phyloP scores from a whole-genome alignment of 1,284 basidiomycete species.

The Mrakiaceae sp. region DNA sequence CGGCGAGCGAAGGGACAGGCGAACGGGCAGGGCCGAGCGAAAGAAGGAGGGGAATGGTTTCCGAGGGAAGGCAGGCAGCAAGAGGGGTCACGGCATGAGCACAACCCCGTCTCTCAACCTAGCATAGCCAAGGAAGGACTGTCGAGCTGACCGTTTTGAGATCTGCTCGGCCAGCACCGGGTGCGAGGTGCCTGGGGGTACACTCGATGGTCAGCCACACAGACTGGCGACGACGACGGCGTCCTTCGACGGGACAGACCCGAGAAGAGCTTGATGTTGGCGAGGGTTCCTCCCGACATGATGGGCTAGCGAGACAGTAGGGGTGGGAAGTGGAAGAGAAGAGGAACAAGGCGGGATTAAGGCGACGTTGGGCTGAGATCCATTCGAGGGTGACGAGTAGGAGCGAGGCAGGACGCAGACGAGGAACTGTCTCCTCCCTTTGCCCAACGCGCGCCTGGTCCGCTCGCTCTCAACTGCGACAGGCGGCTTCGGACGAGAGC shows the following conservation, averaged over 20 bases:
- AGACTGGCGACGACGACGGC: neutral
- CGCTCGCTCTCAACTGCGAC: no score
- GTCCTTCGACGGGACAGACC: conserved; percentile 44
- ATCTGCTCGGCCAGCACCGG: conserved; percentile 91
- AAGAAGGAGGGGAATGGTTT: conserved; percentile 6
- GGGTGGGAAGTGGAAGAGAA: neutral
- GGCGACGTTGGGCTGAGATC: neutral
- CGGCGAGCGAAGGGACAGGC: conserved; percentile 15
- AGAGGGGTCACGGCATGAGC: neutral
- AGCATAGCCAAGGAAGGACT: neutral
- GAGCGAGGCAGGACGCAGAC: no score
- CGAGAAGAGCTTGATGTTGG: conserved; percentile 74
- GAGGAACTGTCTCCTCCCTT: no score
- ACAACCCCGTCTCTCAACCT: neutral
- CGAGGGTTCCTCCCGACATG: conserved; percentile 34
- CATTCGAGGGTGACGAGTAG: no score
- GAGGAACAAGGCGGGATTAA: neutral
- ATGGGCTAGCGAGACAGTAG: neutral
- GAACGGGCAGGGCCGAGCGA: conserved; percentile 19
- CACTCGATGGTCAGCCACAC: neutral
- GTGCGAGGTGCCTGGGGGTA: conserved; percentile 38
- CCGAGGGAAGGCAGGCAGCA: neutral
- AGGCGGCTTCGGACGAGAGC: no score
- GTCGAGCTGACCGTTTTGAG: conserved; percentile 61
- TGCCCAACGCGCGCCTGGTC: no score